Conservation (phyloP, 2,329 filamentous ascomycete species). For the Xylariaceae sp. region DNA sequence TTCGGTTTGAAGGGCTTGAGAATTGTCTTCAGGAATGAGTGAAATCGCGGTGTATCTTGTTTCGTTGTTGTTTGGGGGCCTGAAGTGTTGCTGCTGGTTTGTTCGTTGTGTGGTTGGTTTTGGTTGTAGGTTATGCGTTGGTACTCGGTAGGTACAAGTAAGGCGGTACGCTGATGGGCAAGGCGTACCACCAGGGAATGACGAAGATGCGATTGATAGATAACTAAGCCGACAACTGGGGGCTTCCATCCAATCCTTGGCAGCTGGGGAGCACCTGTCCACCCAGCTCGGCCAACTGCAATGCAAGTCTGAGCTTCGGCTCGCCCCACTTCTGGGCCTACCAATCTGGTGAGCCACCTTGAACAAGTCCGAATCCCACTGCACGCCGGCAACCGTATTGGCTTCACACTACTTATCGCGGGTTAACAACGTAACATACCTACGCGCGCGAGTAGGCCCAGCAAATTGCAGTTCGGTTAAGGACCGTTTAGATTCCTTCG, state of each 20-base stretch:
- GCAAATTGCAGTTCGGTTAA: no score
- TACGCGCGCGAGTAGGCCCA: no score
- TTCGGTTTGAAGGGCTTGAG: neutral
- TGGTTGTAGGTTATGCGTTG: neutral
- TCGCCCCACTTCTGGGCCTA: neutral
- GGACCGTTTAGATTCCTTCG: no score
- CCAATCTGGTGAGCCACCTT: neutral
- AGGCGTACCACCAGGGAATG: neutral
- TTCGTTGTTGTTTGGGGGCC: neutral
- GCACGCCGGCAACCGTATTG: no score
- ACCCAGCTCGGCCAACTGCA: neutral
- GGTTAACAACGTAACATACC: no score
- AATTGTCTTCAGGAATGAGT: neutral
- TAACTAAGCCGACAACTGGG: neutral
- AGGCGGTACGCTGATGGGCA: neutral
- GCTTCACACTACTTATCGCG: no score
- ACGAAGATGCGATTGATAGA: neutral
- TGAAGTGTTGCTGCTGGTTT: neutral
- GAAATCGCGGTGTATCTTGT: neutral
- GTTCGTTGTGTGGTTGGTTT: neutral
- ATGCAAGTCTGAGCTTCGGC: no score
- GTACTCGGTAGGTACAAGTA: neutral
- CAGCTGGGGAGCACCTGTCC: conserved; percentile 13
- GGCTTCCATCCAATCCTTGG: neutral
- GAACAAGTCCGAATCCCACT: no score